Conservation (phyloP, 495 filamentous ascomycete species). For the Clavariopsis aquatica region DNA sequence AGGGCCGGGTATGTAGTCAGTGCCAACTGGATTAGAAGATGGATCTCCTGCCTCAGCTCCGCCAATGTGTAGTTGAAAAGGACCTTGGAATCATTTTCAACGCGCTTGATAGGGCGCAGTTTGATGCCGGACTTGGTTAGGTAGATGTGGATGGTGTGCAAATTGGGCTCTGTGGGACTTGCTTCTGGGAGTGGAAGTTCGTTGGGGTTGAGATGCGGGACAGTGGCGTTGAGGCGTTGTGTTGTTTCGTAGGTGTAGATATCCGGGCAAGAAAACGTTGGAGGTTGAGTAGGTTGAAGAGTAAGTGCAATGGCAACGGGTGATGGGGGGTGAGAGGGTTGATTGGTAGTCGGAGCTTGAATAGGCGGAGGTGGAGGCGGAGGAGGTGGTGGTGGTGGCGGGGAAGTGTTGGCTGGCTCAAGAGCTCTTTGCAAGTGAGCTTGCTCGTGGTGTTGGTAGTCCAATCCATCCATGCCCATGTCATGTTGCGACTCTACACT, state of each 20-base stretch:
- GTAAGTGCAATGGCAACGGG: not conserved
- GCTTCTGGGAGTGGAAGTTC: not conserved
- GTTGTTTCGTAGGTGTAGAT: not conserved
- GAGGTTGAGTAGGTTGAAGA: not conserved
- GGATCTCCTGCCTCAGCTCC: not conserved
- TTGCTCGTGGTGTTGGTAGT: not conserved
- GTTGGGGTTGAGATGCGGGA: not conserved
- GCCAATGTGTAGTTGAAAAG: not conserved
- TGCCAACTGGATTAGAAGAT: not conserved
- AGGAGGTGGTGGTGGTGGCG: not conserved
- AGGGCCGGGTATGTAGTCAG: slow-evolving; percentile 1
- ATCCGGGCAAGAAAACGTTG: not conserved
- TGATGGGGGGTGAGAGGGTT: slow-evolving; percentile 2
- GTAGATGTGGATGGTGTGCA: slow-evolving; percentile 6
- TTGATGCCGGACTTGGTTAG: slow-evolving; percentile 5
- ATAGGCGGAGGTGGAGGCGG: not conserved
- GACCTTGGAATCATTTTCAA: not conserved
- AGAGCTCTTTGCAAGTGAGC: not conserved
- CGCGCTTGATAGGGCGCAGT: not conserved
- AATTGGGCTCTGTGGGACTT: not conserved
- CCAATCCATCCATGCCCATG: slow-evolving; percentile 1
- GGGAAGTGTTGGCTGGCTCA: not conserved
- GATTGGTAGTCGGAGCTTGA: not conserved
- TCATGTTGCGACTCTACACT: slow-evolving; percentile 21
- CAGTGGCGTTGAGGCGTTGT: not conserved